phyloP scores from a whole-genome alignment of 495 filamentous ascomycete species.

The Podospora bellae-mahoneyi region DNA sequence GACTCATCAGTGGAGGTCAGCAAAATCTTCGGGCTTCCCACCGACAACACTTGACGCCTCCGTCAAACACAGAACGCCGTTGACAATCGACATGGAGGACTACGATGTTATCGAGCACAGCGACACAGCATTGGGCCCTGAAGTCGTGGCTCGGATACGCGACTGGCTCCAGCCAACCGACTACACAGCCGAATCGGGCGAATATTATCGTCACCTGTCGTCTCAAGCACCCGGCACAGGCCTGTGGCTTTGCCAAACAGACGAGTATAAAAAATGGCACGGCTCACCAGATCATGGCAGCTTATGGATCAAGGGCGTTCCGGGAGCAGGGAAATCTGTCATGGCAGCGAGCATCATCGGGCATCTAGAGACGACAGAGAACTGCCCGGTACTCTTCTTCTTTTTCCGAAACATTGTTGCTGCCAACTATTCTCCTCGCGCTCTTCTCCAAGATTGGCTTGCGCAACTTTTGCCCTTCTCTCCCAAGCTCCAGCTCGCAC shows the following conservation, averaged over 20 bases:
- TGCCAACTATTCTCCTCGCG: constrained; percentile 39
- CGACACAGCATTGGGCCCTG: constrained; percentile 12
- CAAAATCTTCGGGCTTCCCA: too few relatives aligned
- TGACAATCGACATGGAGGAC: not conserved
- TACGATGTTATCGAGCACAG: constrained; percentile 14
- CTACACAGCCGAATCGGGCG: constrained; percentile 22
- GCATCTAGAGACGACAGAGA: constrained; percentile 25
- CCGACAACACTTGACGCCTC: too few relatives aligned
- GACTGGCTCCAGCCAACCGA: constrained; percentile 38
- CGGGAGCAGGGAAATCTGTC: constrained; percentile 49
- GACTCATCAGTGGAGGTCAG: too few relatives aligned
- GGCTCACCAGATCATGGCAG: constrained; percentile 29
- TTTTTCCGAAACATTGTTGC: constrained; percentile 52
- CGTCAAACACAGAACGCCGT: too few relatives aligned
- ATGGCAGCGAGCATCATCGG: constrained; percentile 39
- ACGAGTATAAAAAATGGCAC: constrained; percentile 42
- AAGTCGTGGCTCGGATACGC: constrained; percentile 26
- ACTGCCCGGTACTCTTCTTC: constrained; percentile 45
- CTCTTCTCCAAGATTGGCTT: constrained; percentile 43
- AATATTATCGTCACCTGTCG: constrained; percentile 33
- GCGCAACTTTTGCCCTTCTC: constrained; percentile 38
- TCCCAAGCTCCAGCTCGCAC: constrained; percentile 31
- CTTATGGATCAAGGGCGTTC: constrained; percentile 46
- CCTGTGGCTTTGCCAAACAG: constrained; percentile 38
- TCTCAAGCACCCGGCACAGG: constrained; percentile 44